Conservation (phyloP, 2,329 filamentous ascomycete genomes). For the Xylariaceae sp. region DNA sequence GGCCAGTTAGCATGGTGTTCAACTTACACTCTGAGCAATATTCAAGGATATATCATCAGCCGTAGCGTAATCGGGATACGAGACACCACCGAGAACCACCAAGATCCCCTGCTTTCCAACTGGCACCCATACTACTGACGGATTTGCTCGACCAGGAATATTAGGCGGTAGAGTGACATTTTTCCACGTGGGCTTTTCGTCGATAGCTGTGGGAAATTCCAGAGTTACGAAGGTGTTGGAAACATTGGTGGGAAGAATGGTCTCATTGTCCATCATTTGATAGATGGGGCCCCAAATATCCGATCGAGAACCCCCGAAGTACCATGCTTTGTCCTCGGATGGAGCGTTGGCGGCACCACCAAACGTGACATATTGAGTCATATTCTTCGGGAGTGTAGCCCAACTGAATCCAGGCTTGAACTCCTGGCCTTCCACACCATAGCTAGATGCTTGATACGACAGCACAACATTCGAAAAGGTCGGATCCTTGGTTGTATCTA, state of each 20-base stretch:
- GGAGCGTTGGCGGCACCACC: conserved; percentile 60
- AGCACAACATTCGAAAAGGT: conserved; percentile 43
- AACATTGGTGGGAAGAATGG: conserved; percentile 38
- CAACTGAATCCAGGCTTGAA: conserved; percentile 43
- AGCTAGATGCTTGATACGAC: conserved; percentile 49
- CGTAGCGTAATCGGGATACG: conserved; percentile 47
- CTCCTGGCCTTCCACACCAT: conserved; percentile 40
- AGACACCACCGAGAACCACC: conserved; percentile 71
- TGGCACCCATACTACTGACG: conserved; percentile 69
- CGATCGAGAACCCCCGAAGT: conserved; percentile 60
- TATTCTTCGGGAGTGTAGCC: conserved; percentile 36
- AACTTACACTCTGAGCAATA: conserved; percentile 38
- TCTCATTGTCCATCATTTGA: conserved; percentile 30
- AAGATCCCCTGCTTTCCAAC: conserved; percentile 71
- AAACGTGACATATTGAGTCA: conserved; percentile 59
- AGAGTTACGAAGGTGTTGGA: conserved; percentile 56
- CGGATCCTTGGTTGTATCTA: conserved; percentile 29
- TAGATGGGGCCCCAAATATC: conserved; percentile 46
- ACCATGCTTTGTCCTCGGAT: conserved; percentile 66
- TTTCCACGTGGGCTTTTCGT: conserved; percentile 47
- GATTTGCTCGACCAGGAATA: conserved; percentile 53
- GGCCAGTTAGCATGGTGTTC: not conserved
- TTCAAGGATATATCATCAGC: conserved; percentile 29
- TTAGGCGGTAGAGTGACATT: conserved; percentile 49
- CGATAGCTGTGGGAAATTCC: conserved; percentile 42